Evolutionary conservation across 495 filamentous ascomycete genomes (phyloP).

Genomic region (Xylaria flabelliformis): DNA sequence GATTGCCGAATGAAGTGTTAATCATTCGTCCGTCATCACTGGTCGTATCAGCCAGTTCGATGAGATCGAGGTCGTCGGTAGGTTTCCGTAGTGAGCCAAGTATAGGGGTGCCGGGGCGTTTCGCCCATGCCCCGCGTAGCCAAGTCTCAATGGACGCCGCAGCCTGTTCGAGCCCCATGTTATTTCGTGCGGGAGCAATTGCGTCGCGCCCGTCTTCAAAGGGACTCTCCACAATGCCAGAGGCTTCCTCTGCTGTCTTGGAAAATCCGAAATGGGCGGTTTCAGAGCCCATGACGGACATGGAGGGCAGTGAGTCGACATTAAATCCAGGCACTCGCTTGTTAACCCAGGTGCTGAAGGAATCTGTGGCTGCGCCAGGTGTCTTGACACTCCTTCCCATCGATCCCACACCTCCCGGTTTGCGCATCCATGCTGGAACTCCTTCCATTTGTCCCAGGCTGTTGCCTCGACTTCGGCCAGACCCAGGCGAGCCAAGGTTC

Average conservation of each 20-base stretch:
- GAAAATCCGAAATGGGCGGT: conserved; percentile 58
- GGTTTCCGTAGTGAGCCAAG: conserved; percentile 46
- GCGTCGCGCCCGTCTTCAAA: conserved; percentile 52
- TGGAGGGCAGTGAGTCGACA: conserved; percentile 61
- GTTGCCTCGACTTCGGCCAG: conserved; percentile 42
- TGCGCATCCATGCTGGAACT: conserved; percentile 65
- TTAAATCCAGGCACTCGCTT: conserved; percentile 77
- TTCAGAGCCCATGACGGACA: conserved; percentile 57
- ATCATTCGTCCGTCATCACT: conserved; percentile 56
- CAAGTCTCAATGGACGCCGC: conserved; percentile 87
- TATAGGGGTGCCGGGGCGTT: conserved; percentile 58
- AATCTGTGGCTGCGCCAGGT: conserved; percentile 82
- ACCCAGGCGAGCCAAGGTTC: conserved; percentile 35
- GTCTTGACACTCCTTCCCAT: conserved; percentile 69
- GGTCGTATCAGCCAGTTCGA: conserved; percentile 76
- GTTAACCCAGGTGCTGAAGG: conserved; percentile 78
- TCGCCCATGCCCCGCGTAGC: conserved; percentile 78
- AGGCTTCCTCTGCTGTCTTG: conserved; percentile 37
- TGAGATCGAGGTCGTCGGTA: conserved; percentile 68
- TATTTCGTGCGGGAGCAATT: conserved; percentile 40
- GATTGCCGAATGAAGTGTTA: neutral
- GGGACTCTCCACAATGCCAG: conserved; percentile 57
- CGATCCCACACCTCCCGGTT: conserved; percentile 85
- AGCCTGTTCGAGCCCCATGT: conserved; percentile 72
- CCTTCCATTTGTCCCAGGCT: conserved; percentile 38